These are phyloP conservation scores for Coemansia sp. DNA, from an alignment of 192 early-diverging fungal genomes.

Conservation along the genomic window DNA sequence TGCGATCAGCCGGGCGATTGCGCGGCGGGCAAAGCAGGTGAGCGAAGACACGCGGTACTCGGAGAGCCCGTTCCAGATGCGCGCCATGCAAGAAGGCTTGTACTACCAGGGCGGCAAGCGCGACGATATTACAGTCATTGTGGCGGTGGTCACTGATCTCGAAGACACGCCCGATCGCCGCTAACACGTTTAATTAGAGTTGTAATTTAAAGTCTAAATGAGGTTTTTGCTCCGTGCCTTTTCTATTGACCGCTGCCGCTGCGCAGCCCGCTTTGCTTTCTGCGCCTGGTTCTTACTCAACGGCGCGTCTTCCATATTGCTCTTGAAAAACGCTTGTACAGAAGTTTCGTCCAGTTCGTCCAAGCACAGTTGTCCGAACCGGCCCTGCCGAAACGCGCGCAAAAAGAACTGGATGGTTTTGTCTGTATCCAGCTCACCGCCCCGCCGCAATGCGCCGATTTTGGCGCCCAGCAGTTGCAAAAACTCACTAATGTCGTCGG, in stretches of 20 bases:
- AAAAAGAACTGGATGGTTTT: constrained; percentile 72
- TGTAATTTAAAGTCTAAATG: background rate
- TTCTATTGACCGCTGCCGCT: constrained; percentile 36
- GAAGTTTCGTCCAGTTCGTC: constrained; percentile 67
- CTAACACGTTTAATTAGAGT: constrained; percentile 8
- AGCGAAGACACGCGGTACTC: constrained; percentile 77
- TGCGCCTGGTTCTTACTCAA: constrained; percentile 47
- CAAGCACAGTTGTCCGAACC: constrained; percentile 75
- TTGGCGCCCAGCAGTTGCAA: constrained; percentile 62
- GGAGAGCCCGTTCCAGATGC: constrained; percentile 85
- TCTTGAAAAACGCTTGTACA: constrained; percentile 55
- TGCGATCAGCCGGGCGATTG: constrained; percentile 76
- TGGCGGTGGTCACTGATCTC: constrained; percentile 77
- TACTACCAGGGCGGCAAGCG: constrained; percentile 93
- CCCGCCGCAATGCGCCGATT: constrained; percentile 67
- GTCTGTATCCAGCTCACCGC: constrained; percentile 64
- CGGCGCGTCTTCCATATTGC: constrained; percentile 17
- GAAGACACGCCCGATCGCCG: constrained; percentile 74
- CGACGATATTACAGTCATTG: constrained; percentile 92
- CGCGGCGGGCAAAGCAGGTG: constrained; percentile 70
- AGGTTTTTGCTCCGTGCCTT: constrained; percentile 14
- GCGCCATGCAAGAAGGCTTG: constrained; percentile 91
- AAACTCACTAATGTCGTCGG: constrained; percentile 69
- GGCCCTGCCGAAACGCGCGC: constrained; percentile 78
- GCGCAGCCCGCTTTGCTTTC: constrained; percentile 43